Evolutionary conservation across 257 asterid genomes (phyloP).

Genomic region (Solanum habrochaites): DNA sequence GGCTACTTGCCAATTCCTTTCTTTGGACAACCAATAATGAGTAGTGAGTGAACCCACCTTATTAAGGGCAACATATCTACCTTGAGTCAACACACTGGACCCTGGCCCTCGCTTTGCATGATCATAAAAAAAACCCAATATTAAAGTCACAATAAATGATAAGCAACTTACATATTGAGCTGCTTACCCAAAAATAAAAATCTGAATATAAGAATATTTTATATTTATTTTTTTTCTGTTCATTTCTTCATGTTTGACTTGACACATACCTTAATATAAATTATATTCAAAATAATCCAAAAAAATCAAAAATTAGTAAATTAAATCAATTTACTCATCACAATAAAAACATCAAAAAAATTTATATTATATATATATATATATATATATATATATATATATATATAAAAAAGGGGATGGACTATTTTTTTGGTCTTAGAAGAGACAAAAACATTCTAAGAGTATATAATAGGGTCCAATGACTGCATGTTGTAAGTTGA

Average conservation of each 20-base stretch:
- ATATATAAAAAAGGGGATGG: neutral
- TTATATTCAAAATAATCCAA: too few relatives aligned
- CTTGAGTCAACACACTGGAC: neutral
- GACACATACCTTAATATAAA: too few relatives aligned
- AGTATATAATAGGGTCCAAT: neutral
- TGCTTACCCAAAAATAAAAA: neutral
- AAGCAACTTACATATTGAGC: neutral
- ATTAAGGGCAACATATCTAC: neutral
- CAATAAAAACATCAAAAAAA: too few relatives aligned
- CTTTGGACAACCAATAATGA: neutral
- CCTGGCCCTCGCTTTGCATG: neutral
- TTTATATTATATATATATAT: too few relatives aligned
- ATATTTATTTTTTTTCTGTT: too few relatives aligned
- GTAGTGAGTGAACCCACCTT: neutral
- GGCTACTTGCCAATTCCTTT: neutral
- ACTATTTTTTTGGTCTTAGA: neutral
- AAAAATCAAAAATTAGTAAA: too few relatives aligned
- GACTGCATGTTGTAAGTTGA: neutral
- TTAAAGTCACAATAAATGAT: neutral
- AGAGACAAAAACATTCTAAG: neutral
- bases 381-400: too few relatives aligned
- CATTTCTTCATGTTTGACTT: accelerated
- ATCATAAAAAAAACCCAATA: neutral
- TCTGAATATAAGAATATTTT: neutral
- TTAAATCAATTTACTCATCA: too few relatives aligned